Conservation (phyloP, 257 asterid genomes). For the Mentha longifolia region DNA sequence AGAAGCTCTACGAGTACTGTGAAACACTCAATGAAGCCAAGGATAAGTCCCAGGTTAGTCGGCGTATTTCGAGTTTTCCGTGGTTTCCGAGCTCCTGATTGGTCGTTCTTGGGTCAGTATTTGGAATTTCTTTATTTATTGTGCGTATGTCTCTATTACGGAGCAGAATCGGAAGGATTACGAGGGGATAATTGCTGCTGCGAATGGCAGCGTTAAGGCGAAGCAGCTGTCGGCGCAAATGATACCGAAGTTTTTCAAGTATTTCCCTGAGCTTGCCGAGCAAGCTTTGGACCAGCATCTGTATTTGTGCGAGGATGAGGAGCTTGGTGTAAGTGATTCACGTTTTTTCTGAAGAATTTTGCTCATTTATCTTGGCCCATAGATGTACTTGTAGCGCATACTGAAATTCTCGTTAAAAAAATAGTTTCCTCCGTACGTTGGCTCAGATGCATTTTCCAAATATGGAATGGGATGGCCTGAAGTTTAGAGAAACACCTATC, state of each 20-base stretch:
- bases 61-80: background rate
- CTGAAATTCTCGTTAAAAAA: background rate
- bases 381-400: background rate
- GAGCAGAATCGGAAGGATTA: slow-evolving; percentile 73
- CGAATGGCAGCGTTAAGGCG: slow-evolving; percentile 84
- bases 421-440: background rate
- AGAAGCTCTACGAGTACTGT: slow-evolving; percentile 84
- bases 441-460: background rate
- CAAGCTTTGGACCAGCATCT: slow-evolving; percentile 86
- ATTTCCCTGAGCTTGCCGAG: slow-evolving; percentile 74
- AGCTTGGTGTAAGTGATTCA: slow-evolving; percentile 67
- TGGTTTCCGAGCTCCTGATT: background rate
- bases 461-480: background rate
- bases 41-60: slow-evolving; percentile 76
- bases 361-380: background rate
- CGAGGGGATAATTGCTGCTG: slow-evolving; percentile 82
- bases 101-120: background rate
- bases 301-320: slow-evolving; percentile 80
- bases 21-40: slow-evolving; percentile 79
- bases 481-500: background rate
- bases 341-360: background rate
- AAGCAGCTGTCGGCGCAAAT: slow-evolving; percentile 92
- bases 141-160: slow-evolving; percentile 14
- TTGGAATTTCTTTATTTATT: background rate
- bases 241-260: slow-evolving; percentile 86